Percentiles rank a stretch among this genome's conserved stretches.
Conservation (phyloP, 2,329 filamentous ascomycete species). For the Diaporthe vexans region DNA sequence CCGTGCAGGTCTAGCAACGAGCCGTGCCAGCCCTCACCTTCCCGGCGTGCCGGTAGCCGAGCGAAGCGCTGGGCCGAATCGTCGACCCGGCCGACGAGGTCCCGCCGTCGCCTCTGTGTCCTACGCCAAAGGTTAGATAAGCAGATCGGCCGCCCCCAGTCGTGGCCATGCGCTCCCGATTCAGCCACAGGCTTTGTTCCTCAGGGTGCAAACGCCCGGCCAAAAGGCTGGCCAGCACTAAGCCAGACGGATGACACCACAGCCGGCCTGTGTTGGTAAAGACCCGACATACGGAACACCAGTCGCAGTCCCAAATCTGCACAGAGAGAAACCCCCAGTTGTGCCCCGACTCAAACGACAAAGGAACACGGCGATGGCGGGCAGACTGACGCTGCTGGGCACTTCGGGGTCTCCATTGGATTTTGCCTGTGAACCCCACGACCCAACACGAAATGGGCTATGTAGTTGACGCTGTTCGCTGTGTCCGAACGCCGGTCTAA, state of each 20-base stretch:
- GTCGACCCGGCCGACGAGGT: conserved; percentile 16
- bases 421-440: too few species aligned
- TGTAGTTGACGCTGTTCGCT: too few species aligned
- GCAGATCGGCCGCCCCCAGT: conserved; percentile 3
- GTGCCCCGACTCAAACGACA: neutral
- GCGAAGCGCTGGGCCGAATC: conserved; percentile 28
- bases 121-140: neutral
- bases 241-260: neutral
- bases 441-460: too few species aligned
- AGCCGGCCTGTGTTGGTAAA: too few species aligned
- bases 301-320: neutral
- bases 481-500: neutral
- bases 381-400: too few species aligned
- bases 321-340: neutral
- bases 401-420: too few species aligned
- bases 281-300: too few species aligned
- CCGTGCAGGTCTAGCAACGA: neutral
- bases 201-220: conserved; percentile 1
- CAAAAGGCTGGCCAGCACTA: conserved; percentile 1
- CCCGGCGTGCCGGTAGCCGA: conserved; percentile 12
- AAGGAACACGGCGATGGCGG: neutral
- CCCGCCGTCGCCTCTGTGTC: neutral
- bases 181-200: conserved; percentile 20
- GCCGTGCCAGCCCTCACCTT: neutral
- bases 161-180: conserved; percentile 6